A percentile compares a stretch with the other conserved stretches of the same genome.
These are phyloP conservation scores for Eimeria falciformis DNA, from an alignment of 169 alveolate species.

Conservation along the genomic window DNA sequence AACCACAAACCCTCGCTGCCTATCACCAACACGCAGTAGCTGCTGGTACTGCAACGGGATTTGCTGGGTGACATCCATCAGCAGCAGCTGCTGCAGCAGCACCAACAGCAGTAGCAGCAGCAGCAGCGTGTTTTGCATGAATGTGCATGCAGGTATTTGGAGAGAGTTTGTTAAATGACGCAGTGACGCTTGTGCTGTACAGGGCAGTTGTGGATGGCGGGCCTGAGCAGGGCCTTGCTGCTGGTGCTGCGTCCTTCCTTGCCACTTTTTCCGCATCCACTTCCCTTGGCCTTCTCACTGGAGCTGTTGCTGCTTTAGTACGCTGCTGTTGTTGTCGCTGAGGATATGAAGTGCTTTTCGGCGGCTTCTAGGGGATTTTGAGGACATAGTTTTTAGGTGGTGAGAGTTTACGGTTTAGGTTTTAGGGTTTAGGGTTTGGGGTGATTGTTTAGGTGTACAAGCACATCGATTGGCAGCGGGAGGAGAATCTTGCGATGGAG, in stretches of 20 bases:
- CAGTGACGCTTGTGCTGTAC: conserved; percentile 77
- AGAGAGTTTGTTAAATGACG: conserved; percentile 79
- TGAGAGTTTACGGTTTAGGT: conserved; percentile 12
- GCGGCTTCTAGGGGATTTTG: too few species aligned
- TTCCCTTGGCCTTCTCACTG: conserved; percentile 53
- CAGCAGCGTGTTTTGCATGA: neutral
- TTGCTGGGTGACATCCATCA: neutral
- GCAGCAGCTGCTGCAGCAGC: conserved; percentile 11
- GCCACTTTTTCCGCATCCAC: conserved; percentile 54
- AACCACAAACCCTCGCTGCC: conserved; percentile 6
- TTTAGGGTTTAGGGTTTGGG: neutral
- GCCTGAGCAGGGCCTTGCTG: conserved; percentile 24
- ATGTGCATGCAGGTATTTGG: conserved; percentile 69
- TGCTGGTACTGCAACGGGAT: neutral
- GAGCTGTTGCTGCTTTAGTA: conserved; percentile 56
- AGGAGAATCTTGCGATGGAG: conserved; percentile 69
- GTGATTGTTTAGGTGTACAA: conserved; percentile 42
- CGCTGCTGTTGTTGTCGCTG: conserved; percentile 4
- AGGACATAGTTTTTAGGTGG: too few species aligned
- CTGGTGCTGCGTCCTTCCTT: conserved; percentile 61
- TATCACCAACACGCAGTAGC: neutral
- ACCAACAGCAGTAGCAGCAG: conserved; percentile 1
- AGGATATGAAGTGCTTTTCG: neutral
- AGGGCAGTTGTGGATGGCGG: conserved; percentile 62
- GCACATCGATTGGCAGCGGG: conserved; percentile 66